A percentile compares a stretch with the other conserved stretches of the same genome.
Conservation (phyloP, 257 asterid genomes). For the Solanum corneliomulleri region DNA sequence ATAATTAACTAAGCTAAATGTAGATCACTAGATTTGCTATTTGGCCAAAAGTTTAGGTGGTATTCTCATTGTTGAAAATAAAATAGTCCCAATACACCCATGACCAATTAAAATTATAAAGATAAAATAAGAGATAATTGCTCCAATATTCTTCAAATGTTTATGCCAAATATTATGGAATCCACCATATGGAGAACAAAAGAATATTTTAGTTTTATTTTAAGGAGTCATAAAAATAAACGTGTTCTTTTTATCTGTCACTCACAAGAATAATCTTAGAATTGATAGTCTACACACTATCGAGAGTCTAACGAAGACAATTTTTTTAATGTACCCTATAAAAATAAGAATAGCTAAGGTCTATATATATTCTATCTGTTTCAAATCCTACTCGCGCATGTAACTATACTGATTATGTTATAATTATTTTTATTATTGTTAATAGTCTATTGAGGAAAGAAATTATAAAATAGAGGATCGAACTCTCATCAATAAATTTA, state of each 20-base stretch:
- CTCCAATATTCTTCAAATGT: not conserved
- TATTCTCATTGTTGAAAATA: not conserved
- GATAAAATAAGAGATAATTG: not conserved
- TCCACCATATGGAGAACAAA: not conserved
- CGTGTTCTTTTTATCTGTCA: not conserved
- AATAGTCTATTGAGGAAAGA: too few species aligned
- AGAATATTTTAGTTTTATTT: not conserved
- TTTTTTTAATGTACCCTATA: not conserved
- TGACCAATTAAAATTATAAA: not conserved
- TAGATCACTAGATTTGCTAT: not conserved
- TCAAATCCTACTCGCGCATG: not conserved
- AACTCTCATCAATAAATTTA: not conserved
- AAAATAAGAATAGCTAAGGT: too few species aligned
- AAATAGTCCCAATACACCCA: conserved; percentile 5
- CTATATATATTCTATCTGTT: too few species aligned
- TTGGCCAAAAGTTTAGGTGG: not conserved
- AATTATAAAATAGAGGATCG: too few species aligned
- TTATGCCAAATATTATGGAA: not conserved
- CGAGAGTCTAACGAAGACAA: not conserved
- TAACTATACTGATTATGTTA: not conserved
- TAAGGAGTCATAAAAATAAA: not conserved
- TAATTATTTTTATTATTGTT: too few species aligned
- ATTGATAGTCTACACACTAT: not conserved
- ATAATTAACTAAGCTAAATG: not conserved
- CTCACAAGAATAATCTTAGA: not conserved